These are phyloP conservation scores for Penicillium aurantiogriseum DNA, from an alignment of 2,329 filamentous ascomycete species.

Conservation along the genomic window DNA sequence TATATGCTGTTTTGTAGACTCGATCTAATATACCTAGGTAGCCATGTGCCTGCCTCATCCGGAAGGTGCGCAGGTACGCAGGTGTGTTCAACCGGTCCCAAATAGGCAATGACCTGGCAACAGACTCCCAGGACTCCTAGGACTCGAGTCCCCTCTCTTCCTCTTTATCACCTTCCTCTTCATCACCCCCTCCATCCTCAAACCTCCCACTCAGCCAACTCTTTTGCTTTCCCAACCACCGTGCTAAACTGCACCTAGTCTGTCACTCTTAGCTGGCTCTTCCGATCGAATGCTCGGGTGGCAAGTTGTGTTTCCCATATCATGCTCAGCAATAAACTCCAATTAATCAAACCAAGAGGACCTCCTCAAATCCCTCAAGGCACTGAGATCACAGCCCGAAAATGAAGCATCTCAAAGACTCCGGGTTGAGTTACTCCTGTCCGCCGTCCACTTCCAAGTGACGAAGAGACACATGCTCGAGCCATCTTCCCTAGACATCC, in stretches of 20 bases:
- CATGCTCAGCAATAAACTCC: not conserved
- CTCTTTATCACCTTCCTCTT: not conserved
- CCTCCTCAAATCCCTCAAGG: not conserved
- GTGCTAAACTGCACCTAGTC: not conserved
- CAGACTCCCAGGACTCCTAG: not conserved
- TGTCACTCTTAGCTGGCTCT: not conserved
- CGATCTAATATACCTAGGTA: not conserved
- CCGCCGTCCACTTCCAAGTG: not conserved
- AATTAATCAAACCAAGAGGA: not conserved
- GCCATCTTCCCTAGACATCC: not conserved
- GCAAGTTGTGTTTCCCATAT: not conserved
- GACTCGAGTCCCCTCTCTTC: not conserved
- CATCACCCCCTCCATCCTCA: too few relatives aligned
- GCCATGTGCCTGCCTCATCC: not conserved
- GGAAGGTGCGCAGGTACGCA: not conserved
- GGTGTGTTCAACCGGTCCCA: too few relatives aligned
- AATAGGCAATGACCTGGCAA: not conserved
- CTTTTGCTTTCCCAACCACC: not conserved
- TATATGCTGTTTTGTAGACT: not conserved
- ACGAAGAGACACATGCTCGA: not conserved
- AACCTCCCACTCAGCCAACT: not conserved
- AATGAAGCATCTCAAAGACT: not conserved
- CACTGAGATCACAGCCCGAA: not conserved
- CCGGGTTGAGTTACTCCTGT: not conserved
- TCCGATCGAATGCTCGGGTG: not conserved